Evolutionary conservation across 2,329 filamentous ascomycete genomes (phyloP).

Genomic region (Raffaelea arxii): DNA sequence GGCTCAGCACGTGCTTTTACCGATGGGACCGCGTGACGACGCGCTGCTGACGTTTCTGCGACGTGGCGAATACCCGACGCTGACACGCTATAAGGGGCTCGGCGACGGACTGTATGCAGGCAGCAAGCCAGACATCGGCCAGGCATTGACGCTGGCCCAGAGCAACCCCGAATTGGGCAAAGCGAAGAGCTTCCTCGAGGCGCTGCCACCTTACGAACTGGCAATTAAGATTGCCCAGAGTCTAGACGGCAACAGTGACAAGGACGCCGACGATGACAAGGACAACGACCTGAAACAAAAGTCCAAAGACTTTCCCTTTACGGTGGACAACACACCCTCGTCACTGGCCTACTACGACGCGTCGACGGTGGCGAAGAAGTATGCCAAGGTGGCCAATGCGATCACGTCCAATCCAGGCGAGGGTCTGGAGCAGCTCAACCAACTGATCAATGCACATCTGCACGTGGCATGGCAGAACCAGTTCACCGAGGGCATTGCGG

Average conservation of each 20-base stretch:
- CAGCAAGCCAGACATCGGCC: conserved; percentile 51
- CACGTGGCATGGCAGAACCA: conserved; percentile 76
- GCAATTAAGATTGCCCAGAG: background rate
- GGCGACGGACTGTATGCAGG: conserved; percentile 66
- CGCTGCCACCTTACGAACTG: conserved; percentile 32
- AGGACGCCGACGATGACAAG: background rate
- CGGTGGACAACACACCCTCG: conserved; percentile 52
- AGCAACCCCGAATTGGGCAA: conserved; percentile 42
- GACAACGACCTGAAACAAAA: conserved; percentile 9
- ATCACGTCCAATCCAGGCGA: conserved; percentile 45
- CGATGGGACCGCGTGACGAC: conserved; percentile 72
- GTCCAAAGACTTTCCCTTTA: conserved; percentile 42
- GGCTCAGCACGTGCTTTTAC: conserved; percentile 68
- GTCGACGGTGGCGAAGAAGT: conserved; percentile 52
- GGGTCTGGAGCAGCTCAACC: conserved; percentile 57
- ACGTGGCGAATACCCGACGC: conserved; percentile 60
- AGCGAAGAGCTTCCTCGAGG: conserved; percentile 54
- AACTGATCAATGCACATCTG: conserved; percentile 75
- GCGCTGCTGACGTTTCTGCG: conserved; percentile 62
- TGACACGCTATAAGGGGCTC: conserved; percentile 67
- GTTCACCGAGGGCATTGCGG: conserved; percentile 66
- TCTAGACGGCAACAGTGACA: background rate
- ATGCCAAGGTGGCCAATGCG: conserved; percentile 55
- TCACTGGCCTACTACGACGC: conserved; percentile 72
- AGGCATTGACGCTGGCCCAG: conserved; percentile 52